Percentiles rank a stretch among this genome's conserved stretches.
Conservation (phyloP, 805 yeast genomes). For the Sugiyamaella valdiviana region DNA sequence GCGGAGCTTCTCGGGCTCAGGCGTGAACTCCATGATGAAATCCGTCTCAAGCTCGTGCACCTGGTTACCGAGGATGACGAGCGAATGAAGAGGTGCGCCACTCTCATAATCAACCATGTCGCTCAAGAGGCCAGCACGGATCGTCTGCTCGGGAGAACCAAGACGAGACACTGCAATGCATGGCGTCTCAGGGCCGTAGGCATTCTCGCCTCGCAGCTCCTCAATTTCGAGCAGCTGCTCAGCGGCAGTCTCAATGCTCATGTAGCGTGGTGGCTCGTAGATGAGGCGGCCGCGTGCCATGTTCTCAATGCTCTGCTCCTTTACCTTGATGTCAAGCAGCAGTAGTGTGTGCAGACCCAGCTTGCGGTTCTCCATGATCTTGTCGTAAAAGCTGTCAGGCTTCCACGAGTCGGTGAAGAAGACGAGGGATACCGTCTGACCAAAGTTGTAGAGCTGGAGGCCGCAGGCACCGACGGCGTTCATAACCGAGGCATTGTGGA, state of each 20-base stretch:
- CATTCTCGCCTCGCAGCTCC: slow-evolving; percentile 64
- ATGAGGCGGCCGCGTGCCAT: slow-evolving; percentile 87
- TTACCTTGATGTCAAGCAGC: slow-evolving; percentile 87
- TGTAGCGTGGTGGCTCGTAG: slow-evolving; percentile 95
- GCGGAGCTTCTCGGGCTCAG: slow-evolving; percentile 42
- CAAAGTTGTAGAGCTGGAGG: slow-evolving; percentile 86
- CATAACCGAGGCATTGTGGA: slow-evolving; percentile 96
- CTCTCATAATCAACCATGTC: slow-evolving; percentile 78
- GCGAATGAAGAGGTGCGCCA: slow-evolving; percentile 91
- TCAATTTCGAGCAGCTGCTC: slow-evolving; percentile 83
- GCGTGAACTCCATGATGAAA: slow-evolving; percentile 70
- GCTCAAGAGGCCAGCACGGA: slow-evolving; percentile 77
- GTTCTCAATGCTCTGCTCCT: slow-evolving; percentile 92
- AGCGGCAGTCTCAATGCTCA: slow-evolving; percentile 88
- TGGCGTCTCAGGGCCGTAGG: slow-evolving; percentile 82
- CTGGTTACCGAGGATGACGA: slow-evolving; percentile 82
- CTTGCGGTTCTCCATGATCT: slow-evolving; percentile 79
- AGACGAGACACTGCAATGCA: slow-evolving; percentile 89
- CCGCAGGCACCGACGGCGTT: slow-evolving; percentile 99
- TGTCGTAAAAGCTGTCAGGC: slow-evolving; percentile 91
- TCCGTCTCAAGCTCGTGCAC: slow-evolving; percentile 91
- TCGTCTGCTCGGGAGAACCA: slow-evolving; percentile 77
- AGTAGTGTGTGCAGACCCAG: slow-evolving; percentile 89
- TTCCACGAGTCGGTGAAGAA: slow-evolving; percentile 94
- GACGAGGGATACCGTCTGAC: slow-evolving; percentile 94